Evolutionary conservation across 768 basidiomycete species (phyloP).

Genomic region (Suillus brevipes): DNA sequence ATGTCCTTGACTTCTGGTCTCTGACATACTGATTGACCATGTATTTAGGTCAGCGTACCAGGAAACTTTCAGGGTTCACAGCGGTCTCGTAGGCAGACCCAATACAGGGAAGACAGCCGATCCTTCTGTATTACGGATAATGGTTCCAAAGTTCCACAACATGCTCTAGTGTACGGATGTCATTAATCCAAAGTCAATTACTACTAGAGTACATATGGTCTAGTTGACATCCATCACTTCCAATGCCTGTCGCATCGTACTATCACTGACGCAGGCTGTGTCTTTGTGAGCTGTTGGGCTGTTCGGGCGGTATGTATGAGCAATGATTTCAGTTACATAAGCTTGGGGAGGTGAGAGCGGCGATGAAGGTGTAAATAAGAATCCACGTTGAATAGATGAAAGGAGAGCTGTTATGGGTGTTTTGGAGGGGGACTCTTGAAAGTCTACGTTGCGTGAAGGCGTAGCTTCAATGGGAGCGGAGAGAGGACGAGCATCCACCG

Average conservation of each 20-base stretch:
- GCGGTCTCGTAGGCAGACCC: background rate
- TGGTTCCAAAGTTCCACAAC: background rate
- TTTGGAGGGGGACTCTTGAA: conserved; percentile 29
- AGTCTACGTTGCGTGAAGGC: background rate
- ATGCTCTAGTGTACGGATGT: background rate
- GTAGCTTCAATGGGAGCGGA: background rate
- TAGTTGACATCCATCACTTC: conserved; percentile 1
- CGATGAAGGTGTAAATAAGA: conserved; percentile 62
- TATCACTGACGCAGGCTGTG: background rate
- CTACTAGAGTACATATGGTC: background rate
- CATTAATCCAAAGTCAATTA: background rate
- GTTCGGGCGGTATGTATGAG: background rate
- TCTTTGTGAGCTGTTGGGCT: background rate
- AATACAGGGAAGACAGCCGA: background rate
- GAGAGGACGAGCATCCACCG: background rate
- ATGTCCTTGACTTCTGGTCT: conserved; percentile 8
- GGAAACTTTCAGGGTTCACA: background rate
- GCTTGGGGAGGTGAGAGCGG: conserved; percentile 60
- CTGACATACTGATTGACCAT: background rate
- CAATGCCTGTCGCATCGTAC: background rate
- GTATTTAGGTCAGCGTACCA: background rate
- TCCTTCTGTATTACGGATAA: background rate
- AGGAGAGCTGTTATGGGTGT: conserved; percentile 71
- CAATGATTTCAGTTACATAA: conserved; percentile 28
- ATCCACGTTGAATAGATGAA: conserved; percentile 63